Evolutionary conservation across 2,329 filamentous ascomycete genomes (phyloP).

Genomic region (Amylocarpus encephaloides): DNA sequence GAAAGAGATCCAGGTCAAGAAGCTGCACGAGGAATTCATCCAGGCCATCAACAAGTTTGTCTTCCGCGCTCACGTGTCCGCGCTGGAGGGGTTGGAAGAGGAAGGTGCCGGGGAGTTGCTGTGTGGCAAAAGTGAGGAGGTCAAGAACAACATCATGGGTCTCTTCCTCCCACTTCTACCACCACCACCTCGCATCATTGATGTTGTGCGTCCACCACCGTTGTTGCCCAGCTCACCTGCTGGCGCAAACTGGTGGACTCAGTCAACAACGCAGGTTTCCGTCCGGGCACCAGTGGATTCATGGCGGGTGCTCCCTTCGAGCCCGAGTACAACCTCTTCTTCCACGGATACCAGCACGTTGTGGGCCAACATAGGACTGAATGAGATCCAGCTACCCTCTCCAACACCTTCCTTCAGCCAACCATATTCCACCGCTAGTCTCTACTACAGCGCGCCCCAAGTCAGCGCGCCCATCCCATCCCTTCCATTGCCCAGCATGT

Average conservation of each 20-base stretch:
- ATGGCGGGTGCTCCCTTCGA: constrained; percentile 89
- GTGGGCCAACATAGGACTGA: constrained; percentile 74
- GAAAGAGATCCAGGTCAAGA: constrained; percentile 94
- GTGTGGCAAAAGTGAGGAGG: constrained; percentile 84
- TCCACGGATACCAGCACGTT: constrained; percentile 62
- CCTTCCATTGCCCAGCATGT: constrained; percentile 79
- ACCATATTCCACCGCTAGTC: constrained; percentile 64
- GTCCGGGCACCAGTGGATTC: constrained; percentile 70
- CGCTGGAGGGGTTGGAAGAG: constrained; percentile 92
- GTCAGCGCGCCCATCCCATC: constrained; percentile 67
- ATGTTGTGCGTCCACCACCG: constrained; percentile 79
- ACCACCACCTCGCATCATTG: constrained; percentile 79
- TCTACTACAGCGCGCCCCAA: constrained; percentile 76
- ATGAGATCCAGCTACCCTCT: constrained; percentile 68
- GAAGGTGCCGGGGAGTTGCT: constrained; percentile 92
- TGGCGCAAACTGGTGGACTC: constrained; percentile 74
- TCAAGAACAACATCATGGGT: constrained; percentile 77
- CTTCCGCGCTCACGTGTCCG: constrained; percentile 80
- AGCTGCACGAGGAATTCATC: constrained; percentile 92
- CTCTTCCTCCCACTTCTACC: constrained; percentile 83
- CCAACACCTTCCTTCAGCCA: constrained; percentile 76
- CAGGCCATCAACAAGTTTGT: constrained; percentile 97
- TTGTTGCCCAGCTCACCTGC: constrained; percentile 77
- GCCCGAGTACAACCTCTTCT: constrained; percentile 65
- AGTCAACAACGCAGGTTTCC: constrained; percentile 56